A percentile compares a stretch with the other conserved stretches of the same genome.
Conservation (phyloP, 768 basidiomycete species). For the Hortiboletus campestris region DNA sequence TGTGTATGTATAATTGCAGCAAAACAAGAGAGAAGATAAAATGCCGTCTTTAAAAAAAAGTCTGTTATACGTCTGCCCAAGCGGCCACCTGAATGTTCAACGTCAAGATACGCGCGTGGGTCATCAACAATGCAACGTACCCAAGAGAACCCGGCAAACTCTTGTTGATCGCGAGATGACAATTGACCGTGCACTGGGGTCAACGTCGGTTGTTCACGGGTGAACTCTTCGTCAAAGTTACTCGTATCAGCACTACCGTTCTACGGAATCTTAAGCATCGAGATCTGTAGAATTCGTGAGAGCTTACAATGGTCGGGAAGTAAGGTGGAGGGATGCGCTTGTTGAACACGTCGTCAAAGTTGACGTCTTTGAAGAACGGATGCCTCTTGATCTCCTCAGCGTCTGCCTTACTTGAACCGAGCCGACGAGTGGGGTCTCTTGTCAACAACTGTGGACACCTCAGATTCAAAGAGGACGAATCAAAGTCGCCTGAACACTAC, state of each 20-base stretch:
- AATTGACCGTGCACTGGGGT: conserved; percentile 97
- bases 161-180: conserved; percentile 85
- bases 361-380: conserved; percentile 98
- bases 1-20: conserved; percentile 34
- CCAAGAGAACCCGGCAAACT: conserved; percentile 98
- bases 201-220: conserved; percentile 91
- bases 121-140: conserved; percentile 35
- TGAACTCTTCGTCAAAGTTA: conserved; percentile 98
- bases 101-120: neutral
- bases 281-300: neutral
- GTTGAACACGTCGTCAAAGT: conserved; percentile 93
- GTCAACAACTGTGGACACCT: conserved; percentile 68
- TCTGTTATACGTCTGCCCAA: conserved; percentile 56
- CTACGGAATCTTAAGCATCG: conserved; percentile 36
- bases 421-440: conserved; percentile 84
- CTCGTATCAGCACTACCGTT: conserved; percentile 84
- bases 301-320: conserved; percentile 89
- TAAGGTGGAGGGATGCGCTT: conserved; percentile 98
- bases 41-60: conserved; percentile 21
- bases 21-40: conserved; percentile 30
- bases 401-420: conserved; percentile 89
- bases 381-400: conserved; percentile 97
- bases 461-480: conserved; percentile 1
- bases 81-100: conserved; percentile 34
- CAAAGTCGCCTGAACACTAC: conserved; percentile 37